These are phyloP conservation scores for Chalara sp. DNA, from an alignment of 2,329 filamentous ascomycete genomes.

Conservation along the genomic window DNA sequence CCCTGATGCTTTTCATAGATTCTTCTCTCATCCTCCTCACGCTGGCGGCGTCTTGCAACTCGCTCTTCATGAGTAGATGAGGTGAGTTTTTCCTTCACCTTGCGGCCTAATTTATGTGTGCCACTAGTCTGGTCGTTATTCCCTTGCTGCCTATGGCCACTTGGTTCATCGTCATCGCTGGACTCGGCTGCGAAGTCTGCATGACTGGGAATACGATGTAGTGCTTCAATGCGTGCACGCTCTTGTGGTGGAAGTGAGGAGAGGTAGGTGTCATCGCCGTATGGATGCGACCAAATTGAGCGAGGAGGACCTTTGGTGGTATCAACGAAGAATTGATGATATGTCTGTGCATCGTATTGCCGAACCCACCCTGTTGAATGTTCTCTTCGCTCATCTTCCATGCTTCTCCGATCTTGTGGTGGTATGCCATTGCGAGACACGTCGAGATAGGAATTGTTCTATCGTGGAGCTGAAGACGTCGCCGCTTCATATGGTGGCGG, in stretches of 20 bases:
- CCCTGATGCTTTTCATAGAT: slow-evolving; percentile 45
- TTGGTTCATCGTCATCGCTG: slow-evolving; percentile 36
- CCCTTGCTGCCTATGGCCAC: neutral
- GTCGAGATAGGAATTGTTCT: too few species aligned
- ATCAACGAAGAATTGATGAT: slow-evolving; percentile 59
- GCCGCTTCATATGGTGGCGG: too few species aligned
- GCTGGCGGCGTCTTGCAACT: slow-evolving; percentile 34
- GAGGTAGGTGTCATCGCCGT: slow-evolving; percentile 51
- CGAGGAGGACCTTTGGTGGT: slow-evolving; percentile 44
- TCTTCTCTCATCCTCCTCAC: slow-evolving; percentile 42
- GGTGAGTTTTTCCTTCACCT: slow-evolving; percentile 53
- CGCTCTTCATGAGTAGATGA: slow-evolving; percentile 49
- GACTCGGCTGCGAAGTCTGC: slow-evolving; percentile 38
- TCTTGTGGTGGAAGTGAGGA: slow-evolving; percentile 39
- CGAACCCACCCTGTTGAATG: slow-evolving; percentile 51
- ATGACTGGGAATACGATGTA: slow-evolving; percentile 27
- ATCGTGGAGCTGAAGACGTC: too few species aligned
- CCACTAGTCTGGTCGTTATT: slow-evolving; percentile 17
- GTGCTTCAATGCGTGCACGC: slow-evolving; percentile 36
- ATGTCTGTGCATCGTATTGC: slow-evolving; percentile 43
- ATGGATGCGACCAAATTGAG: slow-evolving; percentile 55
- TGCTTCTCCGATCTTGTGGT: slow-evolving; percentile 38
- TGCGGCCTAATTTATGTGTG: slow-evolving; percentile 42
- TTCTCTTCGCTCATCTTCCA: slow-evolving; percentile 53
- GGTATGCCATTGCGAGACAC: neutral